Percentiles rank a stretch among this genome's conserved stretches.
phyloP scores from a whole-genome alignment of 495 filamentous ascomycete genomes.

The Penicillium verhagenii region DNA sequence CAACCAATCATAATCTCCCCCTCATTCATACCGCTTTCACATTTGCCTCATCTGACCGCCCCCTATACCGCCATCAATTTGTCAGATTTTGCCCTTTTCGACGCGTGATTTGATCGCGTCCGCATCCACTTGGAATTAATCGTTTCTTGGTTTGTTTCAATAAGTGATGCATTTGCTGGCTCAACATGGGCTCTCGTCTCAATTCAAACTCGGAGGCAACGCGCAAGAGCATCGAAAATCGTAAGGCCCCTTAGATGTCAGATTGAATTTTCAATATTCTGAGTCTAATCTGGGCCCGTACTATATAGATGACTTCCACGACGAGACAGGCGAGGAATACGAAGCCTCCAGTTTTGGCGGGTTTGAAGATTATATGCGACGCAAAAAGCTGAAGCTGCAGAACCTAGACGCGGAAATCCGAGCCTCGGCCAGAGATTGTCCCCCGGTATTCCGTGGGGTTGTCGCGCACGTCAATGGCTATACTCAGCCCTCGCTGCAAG shows the following conservation, averaged over 20 bases:
- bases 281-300: constrained; percentile 12
- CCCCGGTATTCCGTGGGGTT: constrained; percentile 83
- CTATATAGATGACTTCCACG: constrained; percentile 55
- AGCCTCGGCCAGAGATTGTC: constrained; percentile 61
- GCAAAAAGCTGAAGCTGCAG: constrained; percentile 94
- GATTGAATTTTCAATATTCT: not conserved
- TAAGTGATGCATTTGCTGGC: constrained; percentile 22
- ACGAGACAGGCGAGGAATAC: constrained; percentile 90
- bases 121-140: not conserved
- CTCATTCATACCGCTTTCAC: constrained; percentile 19
- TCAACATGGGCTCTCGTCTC: constrained; percentile 75
- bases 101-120: constrained; percentile 23
- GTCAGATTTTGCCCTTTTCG: constrained; percentile 17
- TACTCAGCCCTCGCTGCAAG: constrained; percentile 84
- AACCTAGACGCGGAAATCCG: constrained; percentile 85
- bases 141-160: not conserved
- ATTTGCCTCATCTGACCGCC: constrained; percentile 24
- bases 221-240: constrained; percentile 81
- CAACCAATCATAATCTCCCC: constrained; percentile 13
- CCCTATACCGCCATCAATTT: constrained; percentile 11
- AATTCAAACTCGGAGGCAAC: constrained; percentile 73
- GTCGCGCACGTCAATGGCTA: constrained; percentile 92
- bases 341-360: constrained; percentile 82
- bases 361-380: constrained; percentile 83
- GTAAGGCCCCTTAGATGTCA: constrained; percentile 27